Percentiles rank a stretch among this genome's conserved stretches.
Conservation (phyloP, 2,329 filamentous ascomycete species). For the Sporothrix pseudoabietina region DNA sequence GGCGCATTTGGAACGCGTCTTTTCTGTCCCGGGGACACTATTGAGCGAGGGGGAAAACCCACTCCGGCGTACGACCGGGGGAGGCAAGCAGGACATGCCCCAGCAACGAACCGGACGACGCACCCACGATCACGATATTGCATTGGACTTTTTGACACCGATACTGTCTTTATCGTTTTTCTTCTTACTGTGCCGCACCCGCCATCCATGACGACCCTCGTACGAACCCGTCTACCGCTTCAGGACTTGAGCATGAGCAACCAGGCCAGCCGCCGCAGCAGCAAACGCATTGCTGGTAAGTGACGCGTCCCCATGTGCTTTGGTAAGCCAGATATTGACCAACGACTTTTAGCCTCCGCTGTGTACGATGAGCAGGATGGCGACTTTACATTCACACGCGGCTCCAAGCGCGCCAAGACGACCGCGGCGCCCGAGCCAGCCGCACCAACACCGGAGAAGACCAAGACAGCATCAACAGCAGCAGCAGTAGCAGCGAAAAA, state of each 20-base stretch:
- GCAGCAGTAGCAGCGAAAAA: slow-evolving; percentile 44
- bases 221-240: slow-evolving; percentile 65
- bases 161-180: background rate
- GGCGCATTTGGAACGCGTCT: slow-evolving; percentile 9
- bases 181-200: slow-evolving; percentile 32
- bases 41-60: background rate
- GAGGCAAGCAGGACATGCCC: slow-evolving; percentile 11
- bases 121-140: background rate
- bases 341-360: slow-evolving; percentile 36
- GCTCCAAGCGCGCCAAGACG: slow-evolving; percentile 65
- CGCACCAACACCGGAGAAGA: slow-evolving; percentile 31
- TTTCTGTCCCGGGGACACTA: background rate
- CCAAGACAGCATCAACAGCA: background rate
- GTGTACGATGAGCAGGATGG: slow-evolving; percentile 74
- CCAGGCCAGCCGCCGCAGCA: slow-evolving; percentile 61
- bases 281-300: slow-evolving; percentile 66
- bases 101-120: slow-evolving; percentile 18
- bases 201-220: slow-evolving; percentile 71
- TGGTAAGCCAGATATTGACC: slow-evolving; percentile 31
- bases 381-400: slow-evolving; percentile 74
- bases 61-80: slow-evolving; percentile 3
- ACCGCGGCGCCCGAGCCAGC: slow-evolving; percentile 41
- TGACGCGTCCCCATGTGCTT: slow-evolving; percentile 30
- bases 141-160: background rate
- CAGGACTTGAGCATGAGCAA: slow-evolving; percentile 70